Percentiles rank a stretch among this genome's conserved stretches.
Evolutionary conservation across 192 early-diverging fungal species (phyloP).

Genomic region (Entomortierella beljakovae): DNA sequence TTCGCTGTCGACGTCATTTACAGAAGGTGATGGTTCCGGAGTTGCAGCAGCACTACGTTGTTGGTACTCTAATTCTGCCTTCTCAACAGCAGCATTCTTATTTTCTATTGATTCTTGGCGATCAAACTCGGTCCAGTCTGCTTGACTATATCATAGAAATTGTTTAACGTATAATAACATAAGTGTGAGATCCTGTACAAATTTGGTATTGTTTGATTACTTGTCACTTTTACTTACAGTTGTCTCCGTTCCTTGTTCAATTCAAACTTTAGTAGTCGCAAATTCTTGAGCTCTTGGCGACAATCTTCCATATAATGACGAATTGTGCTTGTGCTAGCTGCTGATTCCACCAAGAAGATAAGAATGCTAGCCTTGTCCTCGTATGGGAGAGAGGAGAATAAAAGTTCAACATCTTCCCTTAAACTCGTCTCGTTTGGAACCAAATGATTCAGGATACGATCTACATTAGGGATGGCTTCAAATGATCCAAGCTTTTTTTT

Average conservation of each 20-base stretch:
- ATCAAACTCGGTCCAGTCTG: conserved; percentile 61
- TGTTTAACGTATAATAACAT: not conserved
- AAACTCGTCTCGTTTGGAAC: conserved; percentile 51
- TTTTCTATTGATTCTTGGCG: conserved; percentile 25
- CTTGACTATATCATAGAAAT: conserved; percentile 23
- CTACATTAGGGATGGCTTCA: conserved; percentile 56
- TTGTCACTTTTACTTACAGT: conserved; percentile 62
- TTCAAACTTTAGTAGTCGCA: conserved; percentile 83
- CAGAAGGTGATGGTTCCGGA: conserved; percentile 21
- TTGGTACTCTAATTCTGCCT: conserved; percentile 8
- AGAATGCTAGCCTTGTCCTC: conserved; percentile 73
- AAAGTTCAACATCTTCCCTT: conserved; percentile 54
- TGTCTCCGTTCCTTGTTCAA: conserved; percentile 72
- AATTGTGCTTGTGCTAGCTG: conserved; percentile 68
- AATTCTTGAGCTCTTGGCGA: conserved; percentile 73
- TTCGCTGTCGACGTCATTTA: conserved; percentile 18
- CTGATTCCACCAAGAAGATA: conserved; percentile 68
- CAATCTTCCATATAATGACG: conserved; percentile 81
- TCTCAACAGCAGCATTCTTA: conserved; percentile 18
- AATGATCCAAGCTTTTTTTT: conserved; percentile 64
- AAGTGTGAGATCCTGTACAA: not conserved
- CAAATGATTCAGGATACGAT: conserved; percentile 58
- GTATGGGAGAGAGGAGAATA: conserved; percentile 53
- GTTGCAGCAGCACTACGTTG: conserved; percentile 24
- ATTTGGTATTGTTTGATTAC: no score